phyloP scores from a whole-genome alignment of 441 rosid species.

The Eugenia klotzschiana region DNA sequence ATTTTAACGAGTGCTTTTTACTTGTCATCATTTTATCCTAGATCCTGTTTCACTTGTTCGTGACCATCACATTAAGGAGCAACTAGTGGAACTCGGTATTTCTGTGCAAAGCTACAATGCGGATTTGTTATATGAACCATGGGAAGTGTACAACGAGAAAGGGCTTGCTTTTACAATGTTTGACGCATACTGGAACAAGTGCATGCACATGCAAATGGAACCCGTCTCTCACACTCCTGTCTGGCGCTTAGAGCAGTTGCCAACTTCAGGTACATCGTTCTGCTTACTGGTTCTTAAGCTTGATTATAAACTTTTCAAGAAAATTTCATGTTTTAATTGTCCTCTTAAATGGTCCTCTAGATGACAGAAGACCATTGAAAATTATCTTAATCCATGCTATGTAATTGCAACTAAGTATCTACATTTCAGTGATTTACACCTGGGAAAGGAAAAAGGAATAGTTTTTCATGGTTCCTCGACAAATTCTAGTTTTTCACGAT shows the following conservation, averaged over 20 bases:
- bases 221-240: slow-evolving; percentile 57
- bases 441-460: not conserved
- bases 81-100: slow-evolving; percentile 49
- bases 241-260: slow-evolving; percentile 30
- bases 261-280: slow-evolving; percentile 34
- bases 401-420: not conserved
- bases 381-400: not conserved
- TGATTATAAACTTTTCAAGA: not conserved
- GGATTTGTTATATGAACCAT: slow-evolving; percentile 76
- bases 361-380: not conserved
- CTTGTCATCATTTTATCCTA: slow-evolving; percentile 3
- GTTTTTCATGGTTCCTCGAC: not conserved
- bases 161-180: slow-evolving; percentile 62
- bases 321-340: not conserved
- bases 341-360: not conserved
- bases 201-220: slow-evolving; percentile 47
- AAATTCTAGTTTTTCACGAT: not conserved
- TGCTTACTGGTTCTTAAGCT: not conserved
- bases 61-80: slow-evolving; percentile 64
- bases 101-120: slow-evolving; percentile 77
- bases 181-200: slow-evolving; percentile 55
- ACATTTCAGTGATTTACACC: not conserved
- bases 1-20: not conserved
- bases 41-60: slow-evolving; percentile 80
- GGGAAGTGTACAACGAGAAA: slow-evolving; percentile 61